Percentiles rank a stretch among this genome's conserved stretches.
These are phyloP conservation scores for Trypethelium eluteriae DNA, from an alignment of 495 filamentous ascomycete genomes.

Conservation along the genomic window DNA sequence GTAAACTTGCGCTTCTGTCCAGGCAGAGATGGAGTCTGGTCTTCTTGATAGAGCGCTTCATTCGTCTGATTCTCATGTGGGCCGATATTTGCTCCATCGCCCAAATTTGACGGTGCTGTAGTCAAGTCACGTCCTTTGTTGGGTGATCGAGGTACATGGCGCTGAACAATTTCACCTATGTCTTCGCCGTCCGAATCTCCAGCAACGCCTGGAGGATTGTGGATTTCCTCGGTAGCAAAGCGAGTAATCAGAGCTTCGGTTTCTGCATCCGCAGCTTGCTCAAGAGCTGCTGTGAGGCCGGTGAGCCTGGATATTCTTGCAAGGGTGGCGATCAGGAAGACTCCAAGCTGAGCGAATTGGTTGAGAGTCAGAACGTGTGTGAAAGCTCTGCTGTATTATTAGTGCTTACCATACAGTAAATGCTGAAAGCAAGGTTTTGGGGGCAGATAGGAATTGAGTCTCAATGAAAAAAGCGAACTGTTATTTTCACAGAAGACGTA, in stretches of 20 bases:
- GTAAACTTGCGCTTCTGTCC: constrained; percentile 8
- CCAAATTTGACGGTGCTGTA: constrained; percentile 15
- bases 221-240: constrained; percentile 20
- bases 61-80: not conserved
- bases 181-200: constrained; percentile 21
- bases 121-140: constrained; percentile 8
- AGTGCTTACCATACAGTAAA: not conserved
- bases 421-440: not conserved
- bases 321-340: constrained; percentile 20
- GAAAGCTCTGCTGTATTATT: not conserved
- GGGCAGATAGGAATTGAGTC: not conserved
- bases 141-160: not conserved
- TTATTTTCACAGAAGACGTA: not conserved
- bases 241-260: constrained; percentile 13
- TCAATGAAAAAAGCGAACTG: not conserved
- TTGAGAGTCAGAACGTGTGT: constrained; percentile 6
- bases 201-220: not conserved
- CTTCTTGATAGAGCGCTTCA: constrained; percentile 2
- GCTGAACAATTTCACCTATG: constrained; percentile 27
- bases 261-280: constrained; percentile 20
- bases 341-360: constrained; percentile 24
- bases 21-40: not conserved
- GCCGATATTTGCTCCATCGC: constrained; percentile 20
- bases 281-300: constrained; percentile 20
- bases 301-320: constrained; percentile 16